Evolutionary conservation across 441 rosid species (phyloP).

Genomic region (Populus hybrid): DNA sequence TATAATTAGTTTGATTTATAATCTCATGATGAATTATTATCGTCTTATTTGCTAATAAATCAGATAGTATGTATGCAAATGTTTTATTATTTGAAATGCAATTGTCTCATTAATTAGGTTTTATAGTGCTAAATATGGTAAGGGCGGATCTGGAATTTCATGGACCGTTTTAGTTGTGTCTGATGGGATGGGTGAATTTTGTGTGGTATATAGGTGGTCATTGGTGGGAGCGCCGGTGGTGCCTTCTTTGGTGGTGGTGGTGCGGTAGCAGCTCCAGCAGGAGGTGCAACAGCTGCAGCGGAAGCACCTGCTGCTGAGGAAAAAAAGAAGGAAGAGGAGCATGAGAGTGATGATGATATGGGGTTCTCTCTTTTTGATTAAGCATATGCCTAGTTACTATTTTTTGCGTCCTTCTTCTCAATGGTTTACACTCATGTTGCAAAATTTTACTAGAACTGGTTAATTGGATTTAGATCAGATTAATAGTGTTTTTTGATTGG

Average conservation of each 20-base stretch:
- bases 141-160: background rate
- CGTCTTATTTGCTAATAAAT: background rate
- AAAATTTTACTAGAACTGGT: background rate
- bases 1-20: no score
- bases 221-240: constrained; percentile 53
- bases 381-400: background rate
- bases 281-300: constrained; percentile 47
- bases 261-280: constrained; percentile 43
- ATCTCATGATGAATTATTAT: background rate
- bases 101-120: background rate
- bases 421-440: background rate
- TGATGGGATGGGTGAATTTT: background rate
- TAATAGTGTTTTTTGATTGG: background rate
- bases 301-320: constrained; percentile 48
- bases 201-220: constrained; percentile 38
- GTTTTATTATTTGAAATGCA: background rate
- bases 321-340: constrained; percentile 64
- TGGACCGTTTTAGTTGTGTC: background rate
- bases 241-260: constrained; percentile 39
- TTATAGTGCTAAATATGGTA: background rate
- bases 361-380: constrained; percentile 74
- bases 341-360: constrained; percentile 61
- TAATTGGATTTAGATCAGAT: background rate
- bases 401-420: no score
- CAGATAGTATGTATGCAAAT: background rate